These are phyloP conservation scores for Fusarium beomiforme DNA, from an alignment of 2,329 filamentous ascomycete species.

Conservation along the genomic window DNA sequence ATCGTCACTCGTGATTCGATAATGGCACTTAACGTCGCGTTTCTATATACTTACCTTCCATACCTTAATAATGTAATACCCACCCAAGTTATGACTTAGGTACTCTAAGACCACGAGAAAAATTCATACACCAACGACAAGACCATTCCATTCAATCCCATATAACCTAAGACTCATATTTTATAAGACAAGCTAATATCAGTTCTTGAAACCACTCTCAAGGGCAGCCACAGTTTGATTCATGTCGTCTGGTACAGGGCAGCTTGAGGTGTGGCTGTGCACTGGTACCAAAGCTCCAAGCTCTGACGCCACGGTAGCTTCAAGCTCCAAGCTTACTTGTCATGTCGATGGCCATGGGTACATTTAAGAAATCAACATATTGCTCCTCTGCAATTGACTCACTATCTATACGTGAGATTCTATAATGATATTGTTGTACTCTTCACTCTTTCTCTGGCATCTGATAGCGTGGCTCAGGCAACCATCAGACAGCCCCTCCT, in stretches of 20 bases:
- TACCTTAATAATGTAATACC: no score
- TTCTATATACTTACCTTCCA: no score
- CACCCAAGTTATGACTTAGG: neutral
- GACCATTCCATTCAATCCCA: no score
- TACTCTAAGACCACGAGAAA: neutral
- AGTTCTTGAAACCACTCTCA: neutral
- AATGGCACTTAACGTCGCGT: neutral
- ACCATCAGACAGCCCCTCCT: slow-evolving; percentile 37
- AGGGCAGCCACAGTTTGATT: neutral
- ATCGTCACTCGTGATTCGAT: neutral
- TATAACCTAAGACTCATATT: neutral
- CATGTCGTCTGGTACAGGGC: neutral
- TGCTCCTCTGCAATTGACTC: neutral
- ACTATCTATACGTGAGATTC: neutral
- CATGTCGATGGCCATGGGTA: no score
- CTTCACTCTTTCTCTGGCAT: slow-evolving; percentile 27
- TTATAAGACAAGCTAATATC: neutral
- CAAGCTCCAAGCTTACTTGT: slow-evolving; percentile 8
- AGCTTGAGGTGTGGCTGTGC: slow-evolving; percentile 21
- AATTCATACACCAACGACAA: neutral
- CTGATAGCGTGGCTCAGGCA: slow-evolving; percentile 35
- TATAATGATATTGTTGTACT: slow-evolving; percentile 18
- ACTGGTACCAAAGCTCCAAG: slow-evolving; percentile 1
- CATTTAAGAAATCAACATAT: neutral
- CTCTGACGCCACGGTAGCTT: slow-evolving; percentile 21